Evolutionary conservation across 2,329 filamentous ascomycete genomes (phyloP).

Genomic region (Ophiobolus disseminans): DNA sequence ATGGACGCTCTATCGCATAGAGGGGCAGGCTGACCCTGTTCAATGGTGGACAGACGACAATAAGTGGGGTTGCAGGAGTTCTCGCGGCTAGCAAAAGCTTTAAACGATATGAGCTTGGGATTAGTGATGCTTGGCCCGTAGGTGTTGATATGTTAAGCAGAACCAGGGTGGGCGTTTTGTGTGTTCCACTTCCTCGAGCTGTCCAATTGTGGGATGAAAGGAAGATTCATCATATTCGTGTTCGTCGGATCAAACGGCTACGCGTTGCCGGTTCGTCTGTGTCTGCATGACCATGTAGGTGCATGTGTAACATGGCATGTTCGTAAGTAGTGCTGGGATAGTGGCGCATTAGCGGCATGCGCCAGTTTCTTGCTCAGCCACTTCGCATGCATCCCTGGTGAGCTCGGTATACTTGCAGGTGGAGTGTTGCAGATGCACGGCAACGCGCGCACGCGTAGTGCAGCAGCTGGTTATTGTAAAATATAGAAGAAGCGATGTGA

Average conservation of each 20-base stretch:
- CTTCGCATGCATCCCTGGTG: neutral
- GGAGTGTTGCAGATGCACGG: neutral
- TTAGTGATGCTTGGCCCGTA: conserved; percentile 36
- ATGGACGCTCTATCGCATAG: conserved; percentile 16
- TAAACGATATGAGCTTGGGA: conserved; percentile 18
- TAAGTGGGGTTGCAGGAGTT: conserved; percentile 34
- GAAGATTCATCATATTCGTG: too few species aligned
- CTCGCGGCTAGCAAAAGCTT: conserved; percentile 31
- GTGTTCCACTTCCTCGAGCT: too few species aligned
- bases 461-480: neutral
- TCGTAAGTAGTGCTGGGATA: conserved; percentile 14
- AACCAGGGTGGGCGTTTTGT: neutral
- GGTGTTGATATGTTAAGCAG: conserved; percentile 12
- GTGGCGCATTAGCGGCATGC: conserved; percentile 25
- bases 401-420: conserved; percentile 1
- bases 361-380: conserved; percentile 27
- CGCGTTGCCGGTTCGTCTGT: neutral
- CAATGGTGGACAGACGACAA: conserved; percentile 23
- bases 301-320: conserved; percentile 7
- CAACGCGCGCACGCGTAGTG: neutral
- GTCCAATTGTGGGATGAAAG: too few species aligned
- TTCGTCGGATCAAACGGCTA: neutral
- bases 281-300: neutral
- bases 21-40: conserved; percentile 12
- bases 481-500: too few species aligned